Base-by-base conservation (phyloP, 805 yeast genomes). In the Metschnikowia anglica region DNA sequence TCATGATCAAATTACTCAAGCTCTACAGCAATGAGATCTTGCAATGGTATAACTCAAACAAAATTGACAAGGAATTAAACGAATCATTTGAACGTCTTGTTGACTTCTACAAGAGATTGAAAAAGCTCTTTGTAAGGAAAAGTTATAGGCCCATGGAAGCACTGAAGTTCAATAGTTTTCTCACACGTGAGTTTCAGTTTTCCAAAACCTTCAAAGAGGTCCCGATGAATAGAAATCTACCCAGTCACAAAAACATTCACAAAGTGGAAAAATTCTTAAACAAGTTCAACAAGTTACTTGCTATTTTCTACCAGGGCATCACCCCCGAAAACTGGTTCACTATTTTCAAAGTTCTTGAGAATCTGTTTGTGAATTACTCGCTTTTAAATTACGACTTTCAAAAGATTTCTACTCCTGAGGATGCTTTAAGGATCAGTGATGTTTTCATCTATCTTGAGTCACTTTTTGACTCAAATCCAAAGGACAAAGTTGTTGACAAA, bases 311-410 rank as follows among this genome's bases (percentile, higher is more conserved):
- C 57, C 68, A 65, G 20, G 74, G 79, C 9, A 74, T 84, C 25
- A 73, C 79, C 10, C 61, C 80, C 10, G 77, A 76, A 46, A 95
- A 90, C 53, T 91, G 97, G 97, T 70, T 88, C 39, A 74, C 76
- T 42, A 77, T 83, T 3, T 85, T 79, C 59, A 91, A 88, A 55
- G 64, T 82, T 1, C 63, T 91, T 34, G 97, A 90, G 58, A 67
- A 77, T 24, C 83, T 84, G 46, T 77, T 83, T 19, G 77, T 79
- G 17, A 80, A 75, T 36, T 64, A 77, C 9, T 75, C 83, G 7
- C 65, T 88, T 44, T 82, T 85, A 57, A 69, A 74, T 37, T 76
- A 80, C 58, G 76, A 63, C 46, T 62, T 65, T 42, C 81, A 68
- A 50, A 64, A 54, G 38, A 41, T 47, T 17, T 53, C 60, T 2